Base-by-base conservation (phyloP, 2,329 filamentous ascomycete genomes). In the Hymenoscyphus infarciens region DNA sequence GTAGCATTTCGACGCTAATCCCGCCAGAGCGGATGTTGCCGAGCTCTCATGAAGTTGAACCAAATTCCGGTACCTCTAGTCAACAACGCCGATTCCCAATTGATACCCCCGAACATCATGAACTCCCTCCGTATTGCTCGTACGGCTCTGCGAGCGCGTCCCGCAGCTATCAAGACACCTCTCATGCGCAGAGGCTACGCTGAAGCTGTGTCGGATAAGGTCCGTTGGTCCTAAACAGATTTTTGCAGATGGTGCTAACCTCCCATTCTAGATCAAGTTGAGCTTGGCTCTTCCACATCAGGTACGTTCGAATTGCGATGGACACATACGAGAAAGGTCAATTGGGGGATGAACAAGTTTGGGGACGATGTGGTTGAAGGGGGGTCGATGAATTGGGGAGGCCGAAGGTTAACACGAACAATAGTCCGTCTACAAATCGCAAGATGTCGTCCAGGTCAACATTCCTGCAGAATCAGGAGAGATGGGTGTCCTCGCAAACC, bases 401-500 rank as follows among this genome's bases (percentile, higher is more conserved):
- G 19, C 2, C 19, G n/a, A 52, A 52, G 45, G 33, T 39, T 68
- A 75, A 29, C 13, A 27, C 22, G 83, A 83, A 81, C 61, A 81
- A 75, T 76, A 92, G 90, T 81, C 88, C 74, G 81, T 88, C 80
- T 88, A 85, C 83, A 85, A 84, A 79, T 87, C 81, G 72, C 81
- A 86, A 74, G 83, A 85, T 75, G 84, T 87, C 76, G 88, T 98
- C 76, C 95, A 99, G 84, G 95, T 99, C 84, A 99, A 99, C 87
- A 89, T 99, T 75, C 90, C 95, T 78, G 95, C 95, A 76, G 95
- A 97, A 80, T 96, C 93, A 67, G 95, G 95, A 78, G 95, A 98
- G 74, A 99, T 99, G 95, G 95, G 95, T 90, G 89, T 99, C 74
- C 90, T 99, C 77, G 95, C 95, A 78, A 96, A 95, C 85, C 95